Evolutionary conservation across 2,329 filamentous ascomycete genomes (phyloP).

Genomic region (Purpureocillium takamizusanense): DNA sequence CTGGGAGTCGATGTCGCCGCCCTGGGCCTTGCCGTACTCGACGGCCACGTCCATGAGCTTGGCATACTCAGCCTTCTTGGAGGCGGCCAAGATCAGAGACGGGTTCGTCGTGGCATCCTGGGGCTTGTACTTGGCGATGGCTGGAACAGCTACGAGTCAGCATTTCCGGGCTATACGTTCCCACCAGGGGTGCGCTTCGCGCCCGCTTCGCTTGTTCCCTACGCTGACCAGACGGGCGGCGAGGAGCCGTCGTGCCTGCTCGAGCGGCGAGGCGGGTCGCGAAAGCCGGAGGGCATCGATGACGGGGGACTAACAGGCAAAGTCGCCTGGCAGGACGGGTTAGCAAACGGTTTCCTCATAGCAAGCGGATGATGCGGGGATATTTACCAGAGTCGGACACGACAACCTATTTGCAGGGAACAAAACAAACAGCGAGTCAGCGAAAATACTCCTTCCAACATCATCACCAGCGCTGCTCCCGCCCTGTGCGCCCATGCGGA

Average conservation of each 20-base stretch:
- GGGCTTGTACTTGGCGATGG: conserved; percentile 99
- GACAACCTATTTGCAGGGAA: conserved; percentile 55
- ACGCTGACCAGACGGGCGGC: no score
- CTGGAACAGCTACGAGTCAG: conserved; percentile 37
- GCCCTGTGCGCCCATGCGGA: no score
- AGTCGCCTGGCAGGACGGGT: conserved; percentile 50
- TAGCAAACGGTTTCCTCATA: conserved; percentile 13
- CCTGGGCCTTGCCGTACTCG: conserved; percentile 72
- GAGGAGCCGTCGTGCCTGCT: no score
- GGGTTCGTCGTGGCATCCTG: conserved; percentile 99
- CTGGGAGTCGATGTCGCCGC: conserved; percentile 64
- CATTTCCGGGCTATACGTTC: conserved; percentile 6
- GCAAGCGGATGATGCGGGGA: conserved; percentile 19
- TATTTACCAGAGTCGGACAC: conserved; percentile 94
- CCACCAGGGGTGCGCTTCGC: no score
- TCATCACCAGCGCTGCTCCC: no score
- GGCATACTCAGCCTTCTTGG: conserved; percentile 96
- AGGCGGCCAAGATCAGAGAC: conserved; percentile 93
- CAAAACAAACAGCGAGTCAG: conserved; percentile 3
- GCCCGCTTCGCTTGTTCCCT: no score
- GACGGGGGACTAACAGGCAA: conserved; percentile 54
- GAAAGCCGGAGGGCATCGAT: conserved; percentile 3
- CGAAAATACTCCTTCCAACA: no score
- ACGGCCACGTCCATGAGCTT: conserved; percentile 82
- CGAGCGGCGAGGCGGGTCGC: not conserved